Conservation (phyloP, 108 stramenopile genomes). For the Skeletonema costatum region DNA sequence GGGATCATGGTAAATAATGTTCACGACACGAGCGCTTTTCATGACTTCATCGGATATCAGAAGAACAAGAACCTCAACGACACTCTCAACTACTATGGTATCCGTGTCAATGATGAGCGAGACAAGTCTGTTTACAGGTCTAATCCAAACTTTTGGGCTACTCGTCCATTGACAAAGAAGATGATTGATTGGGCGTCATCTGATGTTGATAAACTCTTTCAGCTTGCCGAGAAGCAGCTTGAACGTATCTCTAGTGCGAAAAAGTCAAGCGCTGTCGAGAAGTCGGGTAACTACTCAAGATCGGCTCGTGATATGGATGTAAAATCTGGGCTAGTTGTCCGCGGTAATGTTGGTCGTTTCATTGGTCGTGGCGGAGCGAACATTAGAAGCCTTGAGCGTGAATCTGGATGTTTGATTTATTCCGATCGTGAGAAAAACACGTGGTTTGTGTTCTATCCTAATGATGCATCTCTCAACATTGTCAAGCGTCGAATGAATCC, state of each 20-base stretch:
- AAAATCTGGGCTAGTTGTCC: slow-evolving; percentile 8
- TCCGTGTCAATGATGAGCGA: slow-evolving; percentile 14
- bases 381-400: slow-evolving; percentile 23
- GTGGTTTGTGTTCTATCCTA: too few relatives aligned
- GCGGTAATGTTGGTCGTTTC: slow-evolving; percentile 18
- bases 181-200: slow-evolving; percentile 39
- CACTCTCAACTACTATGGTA: slow-evolving; percentile 27
- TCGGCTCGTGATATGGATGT: slow-evolving; percentile 23
- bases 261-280: slow-evolving; percentile 9
- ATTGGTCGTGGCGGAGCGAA: slow-evolving; percentile 41
- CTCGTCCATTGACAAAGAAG: slow-evolving; percentile 24
- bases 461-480: too few relatives aligned
- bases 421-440: too few relatives aligned
- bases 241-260: background rate
- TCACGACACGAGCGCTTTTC: slow-evolving; percentile 46
- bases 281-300: slow-evolving; percentile 15
- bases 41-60: slow-evolving; percentile 11
- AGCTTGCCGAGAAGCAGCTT: slow-evolving; percentile 33
- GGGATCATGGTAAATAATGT: slow-evolving; percentile 42
- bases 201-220: slow-evolving; percentile 36
- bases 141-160: slow-evolving; percentile 44
- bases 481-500: too few relatives aligned
- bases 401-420: background rate
- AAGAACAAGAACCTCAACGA: slow-evolving; percentile 38
- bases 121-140: slow-evolving; percentile 37